phyloP scores from a whole-genome alignment of 306 rosid species.

The Hippophae gyantsensis region DNA sequence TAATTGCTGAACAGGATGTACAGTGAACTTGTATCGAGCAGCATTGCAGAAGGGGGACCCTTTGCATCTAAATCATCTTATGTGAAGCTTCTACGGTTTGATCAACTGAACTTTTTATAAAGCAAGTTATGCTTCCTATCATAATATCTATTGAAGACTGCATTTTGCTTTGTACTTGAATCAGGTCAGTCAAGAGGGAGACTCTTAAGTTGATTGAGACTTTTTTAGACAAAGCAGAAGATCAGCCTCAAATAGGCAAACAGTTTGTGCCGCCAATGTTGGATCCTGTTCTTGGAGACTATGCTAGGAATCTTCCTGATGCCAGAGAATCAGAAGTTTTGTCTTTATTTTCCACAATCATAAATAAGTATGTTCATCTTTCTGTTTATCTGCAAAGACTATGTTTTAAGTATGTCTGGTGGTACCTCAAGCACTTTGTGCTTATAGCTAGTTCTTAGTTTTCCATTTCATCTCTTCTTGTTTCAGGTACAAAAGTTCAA shows the following conservation, averaged over 20 bases:
- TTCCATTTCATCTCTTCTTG: background rate
- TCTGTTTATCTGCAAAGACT: background rate
- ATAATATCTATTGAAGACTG: background rate
- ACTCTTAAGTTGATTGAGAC: conserved; percentile 92
- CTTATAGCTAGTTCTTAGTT: no score
- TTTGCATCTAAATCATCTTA: conserved; percentile 76
- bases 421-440: no score
- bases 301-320: conserved; percentile 95
- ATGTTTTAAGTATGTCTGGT: no score
- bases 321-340: conserved; percentile 97
- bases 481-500: conserved; percentile 73
- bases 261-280: conserved; percentile 99
- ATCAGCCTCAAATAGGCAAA: conserved; percentile 90
- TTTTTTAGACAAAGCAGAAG: conserved; percentile 97
- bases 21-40: conserved; percentile 91
- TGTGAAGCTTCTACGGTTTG: conserved; percentile 84
- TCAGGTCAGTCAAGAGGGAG: conserved; percentile 96
- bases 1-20: conserved; percentile 65
- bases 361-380: conserved; percentile 61
- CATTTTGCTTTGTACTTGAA: background rate
- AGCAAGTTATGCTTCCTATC: background rate
- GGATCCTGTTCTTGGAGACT: conserved; percentile 97
- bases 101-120: conserved; percentile 5
- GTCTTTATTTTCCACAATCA: conserved; percentile 91
- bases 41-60: conserved; percentile 90